Percentiles rank a stretch among this genome's conserved stretches.
These are phyloP conservation scores for Kwoniella mangroviensis DNA, from an alignment of 768 basidiomycete species.

Conservation along the genomic window DNA sequence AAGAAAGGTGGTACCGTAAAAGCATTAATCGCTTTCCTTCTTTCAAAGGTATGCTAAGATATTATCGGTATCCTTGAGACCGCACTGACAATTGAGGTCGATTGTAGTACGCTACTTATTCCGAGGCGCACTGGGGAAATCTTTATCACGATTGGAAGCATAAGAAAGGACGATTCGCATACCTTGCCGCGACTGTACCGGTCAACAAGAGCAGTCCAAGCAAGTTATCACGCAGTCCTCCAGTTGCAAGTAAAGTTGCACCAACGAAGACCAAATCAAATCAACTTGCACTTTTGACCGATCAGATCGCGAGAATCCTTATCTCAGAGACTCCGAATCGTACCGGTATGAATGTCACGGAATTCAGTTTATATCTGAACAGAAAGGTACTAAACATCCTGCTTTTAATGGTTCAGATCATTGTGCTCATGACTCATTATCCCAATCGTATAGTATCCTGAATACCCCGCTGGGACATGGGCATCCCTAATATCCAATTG, in stretches of 20 bases:
- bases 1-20: constrained; percentile 3
- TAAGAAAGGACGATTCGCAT: constrained; percentile 1
- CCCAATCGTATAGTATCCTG: constrained; percentile 3
- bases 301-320: background rate
- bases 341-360: background rate
- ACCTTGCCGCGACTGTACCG: background rate
- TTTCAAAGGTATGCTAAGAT: constrained; percentile 1
- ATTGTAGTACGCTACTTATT: background rate
- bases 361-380: background rate
- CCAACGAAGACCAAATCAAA: background rate
- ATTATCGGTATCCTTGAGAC: background rate
- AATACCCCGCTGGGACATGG: background rate
- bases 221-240: background rate
- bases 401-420: background rate
- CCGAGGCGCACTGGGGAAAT: background rate
- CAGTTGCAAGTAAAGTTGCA: background rate
- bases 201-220: background rate
- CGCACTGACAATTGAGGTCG: background rate
- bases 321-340: background rate
- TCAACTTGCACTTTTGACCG: background rate
- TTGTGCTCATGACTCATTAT: background rate
- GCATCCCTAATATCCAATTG: background rate
- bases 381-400: background rate
- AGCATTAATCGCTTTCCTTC: constrained; percentile 8
- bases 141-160: background rate